Conservation (phyloP, 176 grass and related monocot genomes). For the Eragrostis nindensis region DNA sequence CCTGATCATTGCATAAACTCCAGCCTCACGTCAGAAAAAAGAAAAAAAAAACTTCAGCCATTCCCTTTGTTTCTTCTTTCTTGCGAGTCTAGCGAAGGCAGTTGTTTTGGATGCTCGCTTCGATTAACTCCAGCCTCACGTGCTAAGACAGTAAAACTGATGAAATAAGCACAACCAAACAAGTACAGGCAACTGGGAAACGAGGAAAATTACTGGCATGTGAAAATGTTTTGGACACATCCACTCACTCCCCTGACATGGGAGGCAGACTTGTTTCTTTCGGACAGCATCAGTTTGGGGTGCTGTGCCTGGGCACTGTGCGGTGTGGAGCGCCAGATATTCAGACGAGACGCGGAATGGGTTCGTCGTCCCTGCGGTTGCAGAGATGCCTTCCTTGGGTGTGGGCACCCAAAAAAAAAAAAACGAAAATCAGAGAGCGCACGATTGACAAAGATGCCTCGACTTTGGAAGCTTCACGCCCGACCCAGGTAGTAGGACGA, state of each 20-base stretch:
- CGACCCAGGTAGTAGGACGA: not conserved
- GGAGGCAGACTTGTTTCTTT: not conserved
- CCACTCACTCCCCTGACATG: not conserved
- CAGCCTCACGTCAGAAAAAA: no score
- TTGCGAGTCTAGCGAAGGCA: not conserved
- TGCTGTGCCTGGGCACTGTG: not conserved
- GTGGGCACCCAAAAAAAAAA: not conserved
- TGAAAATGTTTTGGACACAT: no score
- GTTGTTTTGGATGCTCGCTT: not conserved
- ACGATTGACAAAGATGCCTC: not conserved
- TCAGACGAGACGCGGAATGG: not conserved
- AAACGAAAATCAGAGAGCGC: no score
- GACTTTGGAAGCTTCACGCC: no score
- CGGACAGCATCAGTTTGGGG: not conserved
- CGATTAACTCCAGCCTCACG: no score
- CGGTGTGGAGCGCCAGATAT: not conserved
- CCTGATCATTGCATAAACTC: constrained; percentile 33
- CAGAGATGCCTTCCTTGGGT: constrained; percentile 19
- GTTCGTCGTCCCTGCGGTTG: not conserved
- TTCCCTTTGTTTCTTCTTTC: not conserved
- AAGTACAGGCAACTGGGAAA: no score
- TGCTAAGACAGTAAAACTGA: no score
- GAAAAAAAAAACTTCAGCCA: not conserved
- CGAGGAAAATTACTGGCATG: not conserved
- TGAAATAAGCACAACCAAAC: no score